Percentiles rank a stretch among this genome's conserved stretches.
Evolutionary conservation across 2,329 filamentous ascomycete genomes (phyloP).

Genomic region (Aspergillus unguis): DNA sequence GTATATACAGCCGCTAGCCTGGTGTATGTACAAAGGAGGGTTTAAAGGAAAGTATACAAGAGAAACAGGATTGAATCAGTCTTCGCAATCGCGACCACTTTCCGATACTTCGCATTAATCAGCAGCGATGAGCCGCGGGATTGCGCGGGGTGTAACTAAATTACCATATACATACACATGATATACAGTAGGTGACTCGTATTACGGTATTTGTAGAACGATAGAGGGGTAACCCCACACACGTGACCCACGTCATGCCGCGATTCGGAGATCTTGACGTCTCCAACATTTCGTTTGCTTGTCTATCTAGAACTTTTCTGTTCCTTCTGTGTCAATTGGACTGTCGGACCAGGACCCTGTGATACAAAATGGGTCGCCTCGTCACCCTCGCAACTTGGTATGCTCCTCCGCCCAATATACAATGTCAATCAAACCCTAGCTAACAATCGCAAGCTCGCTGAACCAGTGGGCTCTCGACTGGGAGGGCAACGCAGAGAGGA

Average conservation of each 20-base stretch:
- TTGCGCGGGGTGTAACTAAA: not conserved
- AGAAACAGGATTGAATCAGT: not conserved
- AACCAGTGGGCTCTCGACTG: slow-evolving; percentile 59
- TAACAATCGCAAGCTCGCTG: slow-evolving; percentile 29
- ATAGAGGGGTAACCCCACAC: slow-evolving; percentile 26
- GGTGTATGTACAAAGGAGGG: not conserved
- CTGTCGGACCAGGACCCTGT: not conserved
- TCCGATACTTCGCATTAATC: slow-evolving; percentile 18
- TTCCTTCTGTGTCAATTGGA: not conserved
- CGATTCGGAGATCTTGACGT: slow-evolving; percentile 1
- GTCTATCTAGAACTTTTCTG: not conserved
- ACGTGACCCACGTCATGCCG: slow-evolving; percentile 24
- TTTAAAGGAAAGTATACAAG: not conserved
- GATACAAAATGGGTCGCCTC: slow-evolving; percentile 36
- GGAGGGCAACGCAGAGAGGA: slow-evolving; percentile 61
- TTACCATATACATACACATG: slow-evolving; percentile 2
- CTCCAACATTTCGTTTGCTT: slow-evolving; percentile 14
- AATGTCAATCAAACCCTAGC: not conserved
- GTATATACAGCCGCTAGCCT: not conserved
- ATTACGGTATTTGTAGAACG: slow-evolving; percentile 13
- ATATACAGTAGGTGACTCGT: too few species aligned
- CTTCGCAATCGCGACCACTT: slow-evolving; percentile 1
- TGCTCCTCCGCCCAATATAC: not conserved
- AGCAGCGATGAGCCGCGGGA: slow-evolving; percentile 7
- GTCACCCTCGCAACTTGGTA: slow-evolving; percentile 46